Evolutionary conservation across 345 rosid genomes (phyloP).

Genomic region (Salix suchowensis): DNA sequence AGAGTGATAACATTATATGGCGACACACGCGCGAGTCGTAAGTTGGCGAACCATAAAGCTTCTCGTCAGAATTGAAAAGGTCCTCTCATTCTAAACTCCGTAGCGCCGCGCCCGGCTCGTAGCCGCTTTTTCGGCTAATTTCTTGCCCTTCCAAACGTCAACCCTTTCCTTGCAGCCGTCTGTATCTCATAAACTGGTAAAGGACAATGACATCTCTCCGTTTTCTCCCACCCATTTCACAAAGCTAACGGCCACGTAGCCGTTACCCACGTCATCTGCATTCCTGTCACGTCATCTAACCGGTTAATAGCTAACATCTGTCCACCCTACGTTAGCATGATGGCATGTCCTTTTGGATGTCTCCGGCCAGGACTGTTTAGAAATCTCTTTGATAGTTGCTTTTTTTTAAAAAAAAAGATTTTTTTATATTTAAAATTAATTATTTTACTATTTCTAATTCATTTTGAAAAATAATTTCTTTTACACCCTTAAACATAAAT

Average conservation of each 20-base stretch:
- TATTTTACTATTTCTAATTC: no score
- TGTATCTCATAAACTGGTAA: not conserved
- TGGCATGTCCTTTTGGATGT: not conserved
- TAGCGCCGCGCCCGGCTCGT: conserved; percentile 3
- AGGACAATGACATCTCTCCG: not conserved
- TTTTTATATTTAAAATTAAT: no score
- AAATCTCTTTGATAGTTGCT: no score
- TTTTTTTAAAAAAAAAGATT: no score
- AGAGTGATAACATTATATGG: not conserved
- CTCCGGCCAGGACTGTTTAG: not conserved
- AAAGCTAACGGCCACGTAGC: conserved; percentile 5
- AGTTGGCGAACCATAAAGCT: conserved; percentile 27
- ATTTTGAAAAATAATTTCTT: no score
- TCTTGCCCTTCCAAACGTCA: not conserved
- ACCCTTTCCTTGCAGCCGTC: conserved; percentile 9
- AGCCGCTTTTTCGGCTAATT: not conserved
- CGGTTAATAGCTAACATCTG: not conserved
- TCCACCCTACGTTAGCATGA: conserved; percentile 2
- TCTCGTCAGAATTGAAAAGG: not conserved
- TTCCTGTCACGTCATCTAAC: not conserved
- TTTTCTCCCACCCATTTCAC: not conserved
- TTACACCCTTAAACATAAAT: no score
- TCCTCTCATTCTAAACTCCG: not conserved
- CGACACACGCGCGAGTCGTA: not conserved
- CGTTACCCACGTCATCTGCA: not conserved